Percentiles rank a stretch among this genome's conserved stretches.
Evolutionary conservation across 2,329 filamentous ascomycete genomes (phyloP).

Genomic region (Xylaria sp.): DNA sequence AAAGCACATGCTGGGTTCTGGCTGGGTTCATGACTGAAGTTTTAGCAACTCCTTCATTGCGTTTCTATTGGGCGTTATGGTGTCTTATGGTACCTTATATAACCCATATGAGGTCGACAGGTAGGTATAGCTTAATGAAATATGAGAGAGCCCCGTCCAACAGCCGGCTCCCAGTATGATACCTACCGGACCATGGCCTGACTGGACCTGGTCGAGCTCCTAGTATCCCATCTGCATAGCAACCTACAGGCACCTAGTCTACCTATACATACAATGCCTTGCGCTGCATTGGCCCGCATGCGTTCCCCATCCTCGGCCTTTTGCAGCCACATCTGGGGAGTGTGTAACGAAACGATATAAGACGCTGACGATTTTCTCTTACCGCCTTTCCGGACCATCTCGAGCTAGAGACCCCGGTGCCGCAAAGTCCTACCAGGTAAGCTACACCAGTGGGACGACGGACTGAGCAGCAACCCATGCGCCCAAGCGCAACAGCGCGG

Average conservation of each 20-base stretch:
- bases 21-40: slow-evolving; percentile 2
- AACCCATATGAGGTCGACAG: slow-evolving; percentile 11
- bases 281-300: slow-evolving; percentile 27
- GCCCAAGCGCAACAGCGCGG: slow-evolving; percentile 30
- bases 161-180: slow-evolving; percentile 17
- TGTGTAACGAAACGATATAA: slow-evolving; percentile 18
- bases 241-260: slow-evolving; percentile 16
- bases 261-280: slow-evolving; percentile 20
- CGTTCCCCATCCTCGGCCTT: slow-evolving; percentile 29
- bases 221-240: slow-evolving; percentile 21
- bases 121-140: slow-evolving; percentile 13
- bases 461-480: slow-evolving; percentile 31
- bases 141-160: slow-evolving; percentile 9
- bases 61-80: not conserved
- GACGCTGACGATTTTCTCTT: slow-evolving; percentile 28
- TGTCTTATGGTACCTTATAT: slow-evolving; percentile 10
- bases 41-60: not conserved
- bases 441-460: slow-evolving; percentile 21
- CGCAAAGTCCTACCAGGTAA: slow-evolving; percentile 22
- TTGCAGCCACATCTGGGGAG: slow-evolving; percentile 34
- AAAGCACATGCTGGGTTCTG: not conserved
- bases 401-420: slow-evolving; percentile 14
- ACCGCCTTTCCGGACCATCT: slow-evolving; percentile 33
- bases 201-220: slow-evolving; percentile 22
- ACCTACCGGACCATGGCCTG: slow-evolving; percentile 19